phyloP scores from a whole-genome alignment of 1,284 basidiomycete genomes.

The Ustilago nuda region DNA sequence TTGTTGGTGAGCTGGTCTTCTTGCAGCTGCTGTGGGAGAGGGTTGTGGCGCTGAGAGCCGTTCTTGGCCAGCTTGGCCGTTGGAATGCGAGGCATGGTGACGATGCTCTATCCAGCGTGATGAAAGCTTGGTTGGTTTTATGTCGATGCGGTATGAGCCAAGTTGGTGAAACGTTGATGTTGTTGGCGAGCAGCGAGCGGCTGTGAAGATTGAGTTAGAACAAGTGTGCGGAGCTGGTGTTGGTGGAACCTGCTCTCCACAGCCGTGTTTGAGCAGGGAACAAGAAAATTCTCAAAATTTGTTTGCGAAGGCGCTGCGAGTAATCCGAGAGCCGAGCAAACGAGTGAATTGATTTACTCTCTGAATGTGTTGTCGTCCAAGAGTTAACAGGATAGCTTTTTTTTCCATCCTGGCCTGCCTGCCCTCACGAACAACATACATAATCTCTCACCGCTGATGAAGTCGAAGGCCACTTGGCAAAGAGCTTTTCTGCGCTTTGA shows the following conservation, averaged over 20 bases:
- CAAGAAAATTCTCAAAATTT: constrained; percentile 41
- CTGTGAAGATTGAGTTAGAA: neutral
- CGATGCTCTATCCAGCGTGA: neutral
- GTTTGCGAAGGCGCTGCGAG: constrained; percentile 1
- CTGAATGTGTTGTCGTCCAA: neutral
- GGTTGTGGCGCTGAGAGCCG: constrained; percentile 47
- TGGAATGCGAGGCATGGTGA: constrained; percentile 52
- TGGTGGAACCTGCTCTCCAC: neutral
- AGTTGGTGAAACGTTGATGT: neutral
- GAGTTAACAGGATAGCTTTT: neutral
- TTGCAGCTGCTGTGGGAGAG: constrained; percentile 54
- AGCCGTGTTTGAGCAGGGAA: neutral
- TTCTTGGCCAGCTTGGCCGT: constrained; percentile 45
- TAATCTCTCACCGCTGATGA: too few species aligned
- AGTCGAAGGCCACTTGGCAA: too few species aligned
- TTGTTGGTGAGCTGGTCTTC: constrained; percentile 53
- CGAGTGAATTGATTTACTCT: neutral
- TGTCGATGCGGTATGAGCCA: neutral
- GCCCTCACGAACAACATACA: too few species aligned
- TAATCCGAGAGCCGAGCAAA: constrained; percentile 18
- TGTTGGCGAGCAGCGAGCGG: neutral
- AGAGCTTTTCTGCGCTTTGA: too few species aligned
- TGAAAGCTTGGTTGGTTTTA: too few species aligned
- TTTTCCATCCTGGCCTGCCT: neutral
- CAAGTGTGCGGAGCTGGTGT: neutral